Evolutionary conservation across 495 filamentous ascomycete genomes (phyloP).

Genomic region (Aspergillus funiculosus): DNA sequence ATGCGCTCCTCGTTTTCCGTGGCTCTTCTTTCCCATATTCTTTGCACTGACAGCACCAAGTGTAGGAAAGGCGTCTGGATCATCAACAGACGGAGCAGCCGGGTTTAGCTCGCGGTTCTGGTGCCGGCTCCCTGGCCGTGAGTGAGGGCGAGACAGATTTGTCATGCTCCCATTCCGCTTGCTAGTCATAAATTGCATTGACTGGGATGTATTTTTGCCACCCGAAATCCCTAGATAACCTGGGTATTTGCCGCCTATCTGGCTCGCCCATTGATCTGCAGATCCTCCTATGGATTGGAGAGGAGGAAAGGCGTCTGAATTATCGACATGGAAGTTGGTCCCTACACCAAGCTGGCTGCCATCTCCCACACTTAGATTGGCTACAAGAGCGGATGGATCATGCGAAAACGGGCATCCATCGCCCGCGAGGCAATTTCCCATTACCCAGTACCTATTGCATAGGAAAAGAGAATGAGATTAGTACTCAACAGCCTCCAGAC

Average conservation of each 20-base stretch:
- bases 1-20: slow-evolving; percentile 81
- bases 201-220: slow-evolving; percentile 25
- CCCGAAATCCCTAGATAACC: slow-evolving; percentile 27
- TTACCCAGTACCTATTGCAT: slow-evolving; percentile 93
- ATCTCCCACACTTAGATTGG: slow-evolving; percentile 58
- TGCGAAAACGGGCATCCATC: slow-evolving; percentile 96
- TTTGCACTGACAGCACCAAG: slow-evolving; percentile 77
- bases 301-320: slow-evolving; percentile 78
- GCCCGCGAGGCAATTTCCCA: slow-evolving; percentile 92
- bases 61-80: slow-evolving; percentile 92
- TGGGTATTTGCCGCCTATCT: slow-evolving; percentile 40
- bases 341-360: slow-evolving; percentile 33
- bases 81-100: slow-evolving; percentile 74
- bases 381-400: slow-evolving; percentile 78
- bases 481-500: no score
- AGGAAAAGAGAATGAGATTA: no score
- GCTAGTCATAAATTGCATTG: slow-evolving; percentile 36
- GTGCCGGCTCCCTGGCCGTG: slow-evolving; percentile 82
- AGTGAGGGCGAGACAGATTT: slow-evolving; percentile 55
- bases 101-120: slow-evolving; percentile 62
- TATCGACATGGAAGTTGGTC: slow-evolving; percentile 72
- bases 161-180: slow-evolving; percentile 48
- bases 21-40: slow-evolving; percentile 72
- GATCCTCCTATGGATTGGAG: slow-evolving; percentile 46
- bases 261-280: slow-evolving; percentile 56